A percentile compares a stretch with the other conserved stretches of the same genome.
Evolutionary conservation across 139 green algal genomes (phyloP).

Genomic region (Edaphochlamys debaryana): DNA sequence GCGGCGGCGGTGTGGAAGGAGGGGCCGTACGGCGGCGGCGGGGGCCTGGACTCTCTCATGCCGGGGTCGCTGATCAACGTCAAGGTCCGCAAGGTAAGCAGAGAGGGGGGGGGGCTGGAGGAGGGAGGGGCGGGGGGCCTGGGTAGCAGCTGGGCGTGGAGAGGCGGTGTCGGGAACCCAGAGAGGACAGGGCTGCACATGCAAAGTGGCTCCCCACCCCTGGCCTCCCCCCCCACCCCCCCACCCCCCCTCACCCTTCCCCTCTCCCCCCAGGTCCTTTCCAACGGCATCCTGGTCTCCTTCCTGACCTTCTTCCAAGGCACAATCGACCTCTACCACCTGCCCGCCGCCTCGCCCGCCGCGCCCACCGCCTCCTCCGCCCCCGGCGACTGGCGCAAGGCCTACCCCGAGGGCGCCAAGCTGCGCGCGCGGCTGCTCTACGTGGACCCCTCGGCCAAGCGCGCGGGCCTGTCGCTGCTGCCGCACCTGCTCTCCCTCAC

Average conservation of each 20-base stretch:
- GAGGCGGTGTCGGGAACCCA: background rate
- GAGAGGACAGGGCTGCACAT: background rate
- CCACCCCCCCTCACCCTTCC: too few species aligned
- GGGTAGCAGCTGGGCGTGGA: background rate
- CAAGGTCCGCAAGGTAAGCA: slow-evolving; percentile 33
- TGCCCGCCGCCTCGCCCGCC: slow-evolving; percentile 48
- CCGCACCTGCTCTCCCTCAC: slow-evolving; percentile 59
- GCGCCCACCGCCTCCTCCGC: background rate
- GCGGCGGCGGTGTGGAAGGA: background rate
- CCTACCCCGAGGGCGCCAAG: slow-evolving; percentile 20
- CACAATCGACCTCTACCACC: slow-evolving; percentile 89
- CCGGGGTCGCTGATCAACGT: slow-evolving; percentile 87
- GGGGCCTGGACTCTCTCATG: slow-evolving; percentile 69
- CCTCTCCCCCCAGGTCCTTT: slow-evolving; percentile 63
- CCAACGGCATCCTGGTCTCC: slow-evolving; percentile 84
- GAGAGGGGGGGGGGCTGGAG: background rate
- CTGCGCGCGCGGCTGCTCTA: slow-evolving; percentile 86
- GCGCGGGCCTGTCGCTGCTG: slow-evolving; percentile 81
- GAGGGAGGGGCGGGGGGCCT: background rate
- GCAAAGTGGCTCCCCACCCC: background rate
- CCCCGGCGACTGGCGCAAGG: background rate
- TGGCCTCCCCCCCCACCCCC: too few species aligned
- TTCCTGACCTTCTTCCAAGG: slow-evolving; percentile 94
- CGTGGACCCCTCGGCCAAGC: slow-evolving; percentile 80
- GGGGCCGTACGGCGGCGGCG: background rate